These are phyloP conservation scores for Fusarium sp. DNA, from an alignment of 2,329 filamentous ascomycete genomes.

Conservation along the genomic window DNA sequence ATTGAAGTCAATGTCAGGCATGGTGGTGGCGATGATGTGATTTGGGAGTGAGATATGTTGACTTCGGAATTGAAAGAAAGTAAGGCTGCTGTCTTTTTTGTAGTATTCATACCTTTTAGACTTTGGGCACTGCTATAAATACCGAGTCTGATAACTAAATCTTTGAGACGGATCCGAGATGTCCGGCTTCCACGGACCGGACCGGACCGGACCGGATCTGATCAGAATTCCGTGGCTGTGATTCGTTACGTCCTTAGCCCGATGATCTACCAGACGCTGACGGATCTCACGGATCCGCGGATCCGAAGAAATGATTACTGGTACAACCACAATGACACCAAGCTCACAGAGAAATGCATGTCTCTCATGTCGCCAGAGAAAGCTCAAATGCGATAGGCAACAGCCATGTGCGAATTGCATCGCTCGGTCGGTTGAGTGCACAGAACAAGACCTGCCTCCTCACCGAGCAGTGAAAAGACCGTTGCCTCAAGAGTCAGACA, in stretches of 20 bases:
- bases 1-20: neutral
- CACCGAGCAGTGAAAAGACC: neutral
- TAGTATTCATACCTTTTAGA: accelerated
- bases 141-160: accelerated
- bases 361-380: neutral
- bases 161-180: neutral
- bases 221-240: accelerated
- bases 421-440: neutral
- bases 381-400: neutral
- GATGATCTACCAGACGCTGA: neutral
- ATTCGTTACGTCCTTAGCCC: accelerated
- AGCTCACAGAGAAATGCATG: neutral
- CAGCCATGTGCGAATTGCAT: neutral
- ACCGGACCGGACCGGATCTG: neutral
- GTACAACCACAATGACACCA: neutral
- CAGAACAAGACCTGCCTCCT: neutral
- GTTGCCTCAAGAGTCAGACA: neutral
- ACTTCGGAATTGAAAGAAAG: accelerated
- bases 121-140: neutral
- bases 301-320: neutral
- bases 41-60: neutral
- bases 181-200: neutral
- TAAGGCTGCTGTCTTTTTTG: accelerated
- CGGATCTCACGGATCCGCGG: neutral
- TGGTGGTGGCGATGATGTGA: neutral